Conservation (phyloP, 2,329 filamentous ascomycete genomes). For the Bertia moriformis region DNA sequence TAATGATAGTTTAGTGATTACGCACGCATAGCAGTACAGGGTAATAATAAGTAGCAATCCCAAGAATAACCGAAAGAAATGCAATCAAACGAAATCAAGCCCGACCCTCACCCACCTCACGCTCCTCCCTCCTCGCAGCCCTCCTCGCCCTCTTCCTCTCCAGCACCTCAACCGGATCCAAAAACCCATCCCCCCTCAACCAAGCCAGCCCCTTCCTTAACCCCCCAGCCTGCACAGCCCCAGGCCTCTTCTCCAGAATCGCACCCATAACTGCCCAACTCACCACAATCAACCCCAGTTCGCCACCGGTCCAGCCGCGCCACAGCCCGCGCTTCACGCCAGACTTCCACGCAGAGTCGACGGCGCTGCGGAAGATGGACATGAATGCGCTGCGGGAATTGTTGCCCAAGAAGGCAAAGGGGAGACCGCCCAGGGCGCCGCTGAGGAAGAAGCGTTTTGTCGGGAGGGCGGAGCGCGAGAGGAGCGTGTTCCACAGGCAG, state of each 20-base stretch:
- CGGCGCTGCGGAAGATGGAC: background rate
- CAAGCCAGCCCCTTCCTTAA: background rate
- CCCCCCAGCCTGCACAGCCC: background rate
- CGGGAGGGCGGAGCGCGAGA: background rate
- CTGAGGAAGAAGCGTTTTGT: slow-evolving; percentile 1
- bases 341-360: background rate
- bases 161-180: background rate
- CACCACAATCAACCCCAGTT: background rate
- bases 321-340: background rate
- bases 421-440: background rate
- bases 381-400: background rate
- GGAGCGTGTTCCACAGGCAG: background rate
- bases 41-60: too few species aligned
- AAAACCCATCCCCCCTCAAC: background rate
- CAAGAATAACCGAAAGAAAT: too few species aligned
- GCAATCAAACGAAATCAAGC: too few species aligned
- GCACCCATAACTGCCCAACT: background rate
- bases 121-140: too few species aligned
- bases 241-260: background rate
- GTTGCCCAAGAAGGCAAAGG: background rate
- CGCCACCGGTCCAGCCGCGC: background rate
- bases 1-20: too few species aligned
- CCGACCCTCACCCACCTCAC: too few species aligned
- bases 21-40: too few species aligned
- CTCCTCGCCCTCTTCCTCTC: background rate